A percentile compares a stretch with the other conserved stretches of the same genome.
phyloP scores from a whole-genome alignment of 176 grass and related monocot genomes.

The Zea luxurians region DNA sequence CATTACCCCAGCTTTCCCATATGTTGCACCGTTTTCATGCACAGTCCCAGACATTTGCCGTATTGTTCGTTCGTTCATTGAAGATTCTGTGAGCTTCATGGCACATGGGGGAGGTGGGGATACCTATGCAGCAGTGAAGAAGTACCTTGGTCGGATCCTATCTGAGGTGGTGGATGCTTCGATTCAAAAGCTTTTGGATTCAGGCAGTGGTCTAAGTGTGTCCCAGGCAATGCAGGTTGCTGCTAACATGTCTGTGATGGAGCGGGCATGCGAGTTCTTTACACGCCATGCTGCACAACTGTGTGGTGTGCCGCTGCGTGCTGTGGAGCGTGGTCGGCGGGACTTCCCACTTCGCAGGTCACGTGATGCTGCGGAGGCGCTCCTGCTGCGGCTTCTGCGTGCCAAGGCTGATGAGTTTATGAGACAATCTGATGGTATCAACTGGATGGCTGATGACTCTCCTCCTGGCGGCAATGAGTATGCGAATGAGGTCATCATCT shows the following conservation, averaged over 20 bases:
- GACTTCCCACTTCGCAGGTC: conserved; percentile 82
- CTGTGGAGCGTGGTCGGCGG: conserved; percentile 62
- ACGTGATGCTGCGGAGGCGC: conserved; percentile 68
- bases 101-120: conserved; percentile 89
- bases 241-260: conserved; percentile 92
- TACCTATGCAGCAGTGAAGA: conserved; percentile 77
- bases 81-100: conserved; percentile 98
- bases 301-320: conserved; percentile 75
- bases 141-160: conserved; percentile 90
- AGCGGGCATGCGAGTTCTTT: conserved; percentile 95
- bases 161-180: conserved; percentile 64
- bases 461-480: conserved; percentile 81
- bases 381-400: conserved; percentile 60
- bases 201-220: conserved; percentile 67
- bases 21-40: conserved; percentile 81
- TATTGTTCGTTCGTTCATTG: conserved; percentile 92
- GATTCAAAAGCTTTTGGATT: conserved; percentile 70
- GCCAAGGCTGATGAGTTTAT: conserved; percentile 85
- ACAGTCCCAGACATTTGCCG: conserved; percentile 91
- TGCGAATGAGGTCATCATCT: conserved; percentile 86
- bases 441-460: conserved; percentile 84
- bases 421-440: conserved; percentile 67
- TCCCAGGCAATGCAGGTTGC: conserved; percentile 96
- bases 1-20: conserved; percentile 92
- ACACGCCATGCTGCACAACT: conserved; percentile 81